Evolutionary conservation across 2,329 filamentous ascomycete genomes (phyloP).

Genomic region (Onygenales sp.): DNA sequence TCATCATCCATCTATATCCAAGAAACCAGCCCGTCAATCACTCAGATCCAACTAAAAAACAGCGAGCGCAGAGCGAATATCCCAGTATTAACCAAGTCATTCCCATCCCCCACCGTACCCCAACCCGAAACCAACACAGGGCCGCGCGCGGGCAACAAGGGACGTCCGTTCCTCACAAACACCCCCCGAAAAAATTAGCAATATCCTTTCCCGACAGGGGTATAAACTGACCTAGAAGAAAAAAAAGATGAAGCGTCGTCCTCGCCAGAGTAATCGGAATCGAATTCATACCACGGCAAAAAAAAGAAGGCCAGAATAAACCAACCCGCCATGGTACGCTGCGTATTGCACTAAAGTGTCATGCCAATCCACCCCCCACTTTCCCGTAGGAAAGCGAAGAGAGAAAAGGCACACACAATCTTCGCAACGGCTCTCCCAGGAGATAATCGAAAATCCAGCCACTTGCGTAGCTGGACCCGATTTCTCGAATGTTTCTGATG

Average conservation of each 20-base stretch:
- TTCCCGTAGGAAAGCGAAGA: background rate
- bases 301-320: slow-evolving; percentile 22
- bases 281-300: slow-evolving; percentile 56
- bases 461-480: slow-evolving; percentile 13
- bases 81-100: no score
- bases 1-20: no score
- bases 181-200: slow-evolving; percentile 21
- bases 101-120: no score
- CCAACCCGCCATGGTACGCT: slow-evolving; percentile 50
- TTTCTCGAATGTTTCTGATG: slow-evolving; percentile 83
- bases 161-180: background rate
- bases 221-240: slow-evolving; percentile 40
- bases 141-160: no score
- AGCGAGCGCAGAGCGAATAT: no score
- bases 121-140: no score
- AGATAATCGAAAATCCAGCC: slow-evolving; percentile 20
- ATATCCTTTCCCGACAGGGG: slow-evolving; percentile 16
- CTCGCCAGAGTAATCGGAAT: slow-evolving; percentile 88
- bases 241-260: slow-evolving; percentile 57
- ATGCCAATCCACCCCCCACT: slow-evolving; percentile 19
- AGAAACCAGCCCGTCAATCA: no score
- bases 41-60: no score
- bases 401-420: slow-evolving; percentile 59
- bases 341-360: slow-evolving; percentile 96
- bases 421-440: slow-evolving; percentile 88